Evolutionary conservation across 768 basidiomycete species (phyloP), one percentile per base, ranked within the genome.

Genomic region (Amanita muscaria): DNA sequence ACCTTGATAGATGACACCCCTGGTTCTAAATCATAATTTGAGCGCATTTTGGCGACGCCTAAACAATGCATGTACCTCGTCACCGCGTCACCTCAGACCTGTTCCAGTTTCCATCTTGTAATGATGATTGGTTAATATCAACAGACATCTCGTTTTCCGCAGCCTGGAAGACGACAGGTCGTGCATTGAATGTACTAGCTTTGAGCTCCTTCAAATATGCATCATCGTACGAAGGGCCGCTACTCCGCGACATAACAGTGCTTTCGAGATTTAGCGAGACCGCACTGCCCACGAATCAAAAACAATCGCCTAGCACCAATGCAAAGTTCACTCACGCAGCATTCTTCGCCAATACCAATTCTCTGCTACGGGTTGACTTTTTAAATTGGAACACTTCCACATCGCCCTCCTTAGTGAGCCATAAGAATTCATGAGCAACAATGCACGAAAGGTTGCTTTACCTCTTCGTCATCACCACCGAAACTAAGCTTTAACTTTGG

Each of bases 331-430:
- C n/a, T n/a, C n/a, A n/a, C n/a, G 74, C 65, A 41, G 79, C 68
- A 59, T 73, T 73, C 37, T 66, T 72, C 11, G 75, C 74, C 32
- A 83, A 60, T 2, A 74, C 56, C 49, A 86, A 56, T 52, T 83
- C 84, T 49, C 68, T 66, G 54, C 87, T 89, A 34, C 89, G 66
- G 42, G 60, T 81, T 2, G 85, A 88, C 63, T 88, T 91, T 59
- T 88, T 90, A n/a, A 90, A 66, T 65, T 84, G 71, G 58, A 91
- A 89, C 0, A 72, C 66, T 47, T 87, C 80, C 6, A 70, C 77
- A 30, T 71, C 73, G 9, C 67, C 72, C 53, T 74, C 73, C 79
- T 86, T 47, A 9, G 35, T 30, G 61, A 70, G 52, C 65, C 64
- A 49, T 58, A 54, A 44, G 46, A 48, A 37, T 18, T 32, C 19